A percentile compares a stretch with the other conserved stretches of the same genome.
Evolutionary conservation across 2,329 filamentous ascomycete species (phyloP).

Genomic region (Aspergillus sclerotialis): DNA sequence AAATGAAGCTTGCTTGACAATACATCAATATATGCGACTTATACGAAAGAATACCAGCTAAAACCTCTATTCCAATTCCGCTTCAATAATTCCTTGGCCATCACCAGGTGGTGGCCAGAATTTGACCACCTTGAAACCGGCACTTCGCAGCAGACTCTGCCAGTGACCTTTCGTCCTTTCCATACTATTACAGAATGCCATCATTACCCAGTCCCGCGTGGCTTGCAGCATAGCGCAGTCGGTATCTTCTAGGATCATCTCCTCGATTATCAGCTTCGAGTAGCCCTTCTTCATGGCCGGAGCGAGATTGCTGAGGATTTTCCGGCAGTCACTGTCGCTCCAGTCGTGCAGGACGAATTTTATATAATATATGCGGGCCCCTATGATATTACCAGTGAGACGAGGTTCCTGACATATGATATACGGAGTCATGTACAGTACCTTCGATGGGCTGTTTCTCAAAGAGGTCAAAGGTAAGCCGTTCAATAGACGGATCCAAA

Average conservation of each 20-base stretch:
- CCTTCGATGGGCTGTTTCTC: constrained; percentile 9
- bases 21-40: too few species aligned
- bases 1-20: too few species aligned
- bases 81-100: constrained; percentile 1
- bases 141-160: constrained; percentile 21
- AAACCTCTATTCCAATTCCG: background rate
- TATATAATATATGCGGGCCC: constrained; percentile 33
- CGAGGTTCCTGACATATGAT: background rate
- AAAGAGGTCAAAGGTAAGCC: constrained; percentile 8
- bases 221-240: constrained; percentile 18
- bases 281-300: constrained; percentile 25
- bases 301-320: constrained; percentile 23
- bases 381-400: constrained; percentile 1
- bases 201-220: constrained; percentile 30
- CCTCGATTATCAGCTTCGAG: constrained; percentile 35
- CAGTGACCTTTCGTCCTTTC: constrained; percentile 29
- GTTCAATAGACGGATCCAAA: background rate
- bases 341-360: constrained; percentile 35
- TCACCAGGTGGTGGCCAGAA: constrained; percentile 6
- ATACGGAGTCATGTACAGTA: background rate
- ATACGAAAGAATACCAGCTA: too few species aligned
- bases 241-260: constrained; percentile 29
- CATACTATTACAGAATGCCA: constrained; percentile 20
- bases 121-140: constrained; percentile 25
- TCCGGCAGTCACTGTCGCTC: constrained; percentile 23